Conservation (phyloP, 2,329 filamentous ascomycete genomes). For the Truncatella angustata region DNA sequence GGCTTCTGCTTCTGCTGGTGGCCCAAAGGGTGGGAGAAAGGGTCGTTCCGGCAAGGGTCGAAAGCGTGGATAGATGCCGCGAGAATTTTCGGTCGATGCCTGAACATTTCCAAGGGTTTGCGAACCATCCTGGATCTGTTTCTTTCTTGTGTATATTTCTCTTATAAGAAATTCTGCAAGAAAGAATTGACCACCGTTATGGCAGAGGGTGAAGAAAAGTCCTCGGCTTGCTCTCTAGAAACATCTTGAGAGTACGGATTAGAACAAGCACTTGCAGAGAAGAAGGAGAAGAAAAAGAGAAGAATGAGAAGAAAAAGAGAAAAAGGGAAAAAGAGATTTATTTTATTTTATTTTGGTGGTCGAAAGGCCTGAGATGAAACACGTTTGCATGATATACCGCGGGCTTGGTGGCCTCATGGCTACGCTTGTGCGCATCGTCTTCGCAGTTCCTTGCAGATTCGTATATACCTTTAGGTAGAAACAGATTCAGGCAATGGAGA, state of each 20-base stretch:
- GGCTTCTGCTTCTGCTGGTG: neutral
- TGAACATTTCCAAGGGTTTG: neutral
- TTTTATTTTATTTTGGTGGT: too few relatives aligned
- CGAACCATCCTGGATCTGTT: neutral
- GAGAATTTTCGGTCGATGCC: neutral
- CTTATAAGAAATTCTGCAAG: neutral
- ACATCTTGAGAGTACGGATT: too few relatives aligned
- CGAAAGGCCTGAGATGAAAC: neutral
- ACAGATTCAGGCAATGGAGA: neutral
- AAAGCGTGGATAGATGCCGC: conserved; percentile 1
- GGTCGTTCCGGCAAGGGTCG: conserved; percentile 3
- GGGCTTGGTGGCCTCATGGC: neutral
- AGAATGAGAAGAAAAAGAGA: neutral
- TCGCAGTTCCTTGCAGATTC: neutral
- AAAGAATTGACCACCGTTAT: too few relatives aligned
- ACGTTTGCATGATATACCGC: conserved; percentile 5
- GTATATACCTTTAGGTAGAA: neutral
- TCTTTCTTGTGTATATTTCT: neutral
- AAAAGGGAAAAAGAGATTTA: neutral
- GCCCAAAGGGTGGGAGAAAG: neutral
- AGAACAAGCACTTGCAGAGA: too few relatives aligned
- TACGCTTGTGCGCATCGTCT: neutral
- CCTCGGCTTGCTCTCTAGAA: too few relatives aligned
- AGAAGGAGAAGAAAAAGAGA: neutral
- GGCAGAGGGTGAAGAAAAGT: too few relatives aligned